Conservation (phyloP, 1,284 basidiomycete genomes). For the Anthracocystis setariae region DNA sequence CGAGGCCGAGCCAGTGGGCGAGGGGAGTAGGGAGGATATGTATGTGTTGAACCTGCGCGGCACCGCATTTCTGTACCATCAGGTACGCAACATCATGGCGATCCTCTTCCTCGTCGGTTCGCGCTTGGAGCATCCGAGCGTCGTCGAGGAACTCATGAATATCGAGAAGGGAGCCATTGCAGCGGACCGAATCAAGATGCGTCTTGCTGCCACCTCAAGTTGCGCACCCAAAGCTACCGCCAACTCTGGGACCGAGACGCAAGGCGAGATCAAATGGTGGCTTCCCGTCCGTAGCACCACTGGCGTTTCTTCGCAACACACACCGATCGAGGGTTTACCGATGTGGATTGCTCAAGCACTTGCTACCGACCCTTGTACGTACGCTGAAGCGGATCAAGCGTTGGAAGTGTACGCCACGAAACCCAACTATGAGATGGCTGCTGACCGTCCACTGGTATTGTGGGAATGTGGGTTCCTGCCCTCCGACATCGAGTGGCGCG, state of each 20-base stretch:
- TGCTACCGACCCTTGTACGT: not conserved
- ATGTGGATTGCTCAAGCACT: conserved; percentile 33
- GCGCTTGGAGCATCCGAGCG: conserved; percentile 78
- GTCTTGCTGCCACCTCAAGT: conserved; percentile 10
- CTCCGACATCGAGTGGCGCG: conserved; percentile 79
- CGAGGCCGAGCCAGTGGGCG: conserved; percentile 1
- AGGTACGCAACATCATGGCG: conserved; percentile 95
- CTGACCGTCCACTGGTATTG: conserved; percentile 87
- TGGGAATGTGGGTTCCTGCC: conserved; percentile 87
- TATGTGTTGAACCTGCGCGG: conserved; percentile 88
- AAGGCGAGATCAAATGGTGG: conserved; percentile 38
- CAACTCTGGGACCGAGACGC: not conserved
- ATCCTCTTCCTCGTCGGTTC: conserved; percentile 88
- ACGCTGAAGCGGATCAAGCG: conserved; percentile 1
- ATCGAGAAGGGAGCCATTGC: conserved; percentile 68
- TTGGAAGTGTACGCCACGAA: conserved; percentile 70
- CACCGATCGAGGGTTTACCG: conserved; percentile 4
- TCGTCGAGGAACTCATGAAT: conserved; percentile 82
- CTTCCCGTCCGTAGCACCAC: conserved; percentile 33
- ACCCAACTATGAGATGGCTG: conserved; percentile 92
- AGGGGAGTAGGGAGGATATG: conserved; percentile 58
- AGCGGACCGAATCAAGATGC: conserved; percentile 39
- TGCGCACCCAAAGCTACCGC: not conserved
- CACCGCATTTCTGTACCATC: conserved; percentile 93
- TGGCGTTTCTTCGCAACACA: not conserved